phyloP scores from a whole-genome alignment of 2,329 filamentous ascomycete species.

The Hypoxylon sp. region DNA sequence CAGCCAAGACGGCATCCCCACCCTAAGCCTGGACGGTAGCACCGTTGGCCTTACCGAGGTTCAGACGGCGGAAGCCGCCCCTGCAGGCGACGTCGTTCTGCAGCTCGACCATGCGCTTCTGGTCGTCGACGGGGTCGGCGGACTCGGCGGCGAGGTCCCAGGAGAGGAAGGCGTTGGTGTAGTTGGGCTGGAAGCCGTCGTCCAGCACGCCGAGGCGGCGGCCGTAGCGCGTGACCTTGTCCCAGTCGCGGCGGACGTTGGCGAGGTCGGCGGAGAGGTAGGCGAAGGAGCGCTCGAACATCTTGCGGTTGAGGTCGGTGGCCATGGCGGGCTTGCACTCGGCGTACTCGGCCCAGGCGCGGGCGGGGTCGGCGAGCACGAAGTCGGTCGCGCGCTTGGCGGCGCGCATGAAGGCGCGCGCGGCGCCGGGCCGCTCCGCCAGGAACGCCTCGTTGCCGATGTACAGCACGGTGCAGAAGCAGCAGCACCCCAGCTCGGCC shows the following conservation, averaged over 20 bases:
- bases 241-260: conserved; percentile 78
- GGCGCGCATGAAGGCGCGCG: conserved; percentile 72
- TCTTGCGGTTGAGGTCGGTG: conserved; percentile 74
- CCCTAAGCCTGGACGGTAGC: conserved; percentile 23
- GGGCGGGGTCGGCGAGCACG: conserved; percentile 68
- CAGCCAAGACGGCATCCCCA: too few species aligned
- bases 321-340: conserved; percentile 77
- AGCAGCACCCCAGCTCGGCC: conserved; percentile 81
- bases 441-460: conserved; percentile 79
- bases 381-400: conserved; percentile 79
- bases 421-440: conserved; percentile 69
- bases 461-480: conserved; percentile 83
- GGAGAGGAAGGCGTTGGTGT: conserved; percentile 74
- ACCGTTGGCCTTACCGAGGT: conserved; percentile 3
- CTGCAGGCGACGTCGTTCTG: conserved; percentile 70
- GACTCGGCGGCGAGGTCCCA: conserved; percentile 73
- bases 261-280: conserved; percentile 79
- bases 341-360: conserved; percentile 73
- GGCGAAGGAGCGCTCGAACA: conserved; percentile 79
- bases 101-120: conserved; percentile 75
- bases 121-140: conserved; percentile 72
- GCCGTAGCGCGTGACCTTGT: conserved; percentile 79
- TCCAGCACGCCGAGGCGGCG: conserved; percentile 74
- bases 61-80: conserved; percentile 65
- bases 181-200: conserved; percentile 72